phyloP scores from a whole-genome alignment of 73 alveolate genomes.

The Diophrys sp. region DNA sequence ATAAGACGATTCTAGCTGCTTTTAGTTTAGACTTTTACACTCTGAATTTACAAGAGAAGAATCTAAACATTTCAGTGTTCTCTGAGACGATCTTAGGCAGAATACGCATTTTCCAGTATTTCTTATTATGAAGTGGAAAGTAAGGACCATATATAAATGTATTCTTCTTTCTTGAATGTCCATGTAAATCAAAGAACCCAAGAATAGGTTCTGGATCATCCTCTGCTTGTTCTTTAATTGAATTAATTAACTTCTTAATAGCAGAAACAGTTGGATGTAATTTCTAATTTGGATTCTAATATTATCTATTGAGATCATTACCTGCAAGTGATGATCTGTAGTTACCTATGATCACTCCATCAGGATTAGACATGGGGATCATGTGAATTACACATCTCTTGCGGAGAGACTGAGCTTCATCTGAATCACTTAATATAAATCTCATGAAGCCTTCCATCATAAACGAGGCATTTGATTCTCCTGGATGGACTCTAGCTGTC shows the following conservation, averaged over 20 bases:
- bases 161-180: slow-evolving; percentile 55
- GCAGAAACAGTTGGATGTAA: slow-evolving; percentile 35
- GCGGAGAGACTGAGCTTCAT: slow-evolving; percentile 47
- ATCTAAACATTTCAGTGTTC: slow-evolving; percentile 60
- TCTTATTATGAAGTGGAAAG: slow-evolving; percentile 58
- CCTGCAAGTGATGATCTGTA: slow-evolving; percentile 59
- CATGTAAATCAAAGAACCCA: slow-evolving; percentile 59
- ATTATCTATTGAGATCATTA: slow-evolving; percentile 61
- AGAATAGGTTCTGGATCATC: slow-evolving; percentile 26
- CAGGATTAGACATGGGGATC: slow-evolving; percentile 76
- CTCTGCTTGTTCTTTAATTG: slow-evolving; percentile 19
- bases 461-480: slow-evolving; percentile 84
- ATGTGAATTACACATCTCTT: slow-evolving; percentile 74
- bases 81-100: slow-evolving; percentile 55
- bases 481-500: slow-evolving; percentile 90
- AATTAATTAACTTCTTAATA: slow-evolving; percentile 11
- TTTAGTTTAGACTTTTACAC: slow-evolving; percentile 47
- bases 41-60: slow-evolving; percentile 57
- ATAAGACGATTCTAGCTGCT: slow-evolving; percentile 60
- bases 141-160: slow-evolving; percentile 68
- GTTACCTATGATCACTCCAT: slow-evolving; percentile 76
- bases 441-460: slow-evolving; percentile 80
- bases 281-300: slow-evolving; percentile 9
- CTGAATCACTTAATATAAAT: slow-evolving; percentile 45
- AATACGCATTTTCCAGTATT: slow-evolving; percentile 50